Base-by-base conservation (phyloP, 305 asterid genomes). In the Solanum hybrid region DNA sequence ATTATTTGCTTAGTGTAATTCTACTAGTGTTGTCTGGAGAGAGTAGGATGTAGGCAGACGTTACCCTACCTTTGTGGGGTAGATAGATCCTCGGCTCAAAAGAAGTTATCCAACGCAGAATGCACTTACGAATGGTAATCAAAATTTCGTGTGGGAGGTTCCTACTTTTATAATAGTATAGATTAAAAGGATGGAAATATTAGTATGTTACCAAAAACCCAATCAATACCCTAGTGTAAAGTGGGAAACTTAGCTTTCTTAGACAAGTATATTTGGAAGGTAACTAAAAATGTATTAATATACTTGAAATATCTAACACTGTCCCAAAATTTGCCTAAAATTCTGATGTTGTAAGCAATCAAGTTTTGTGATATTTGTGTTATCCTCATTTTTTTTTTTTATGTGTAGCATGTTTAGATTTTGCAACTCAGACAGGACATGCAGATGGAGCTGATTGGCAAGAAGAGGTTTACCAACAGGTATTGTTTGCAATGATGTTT, bases 391-490 rank as follows among this genome's bases (percentile, higher is more conserved):
- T 78, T 78, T 85, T 29, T 29, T 66, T 81, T 88, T 89, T 29
- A 78, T 79, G 80, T 89, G 84, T 88, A 94, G 98, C 95, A 71
- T 92, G 96, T 88, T 90, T 93, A 92, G 98, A 95, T 95, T 93
- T 96, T 85, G 92, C 98, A 2, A 90, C 98, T 76, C 98, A 94
- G 90, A 93, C 95, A 27, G 95, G 98, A 89, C 92, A 92, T 91
- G 91, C 92, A 22, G 91, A 87, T 91, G 78, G 3, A 72, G 93
- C 94, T 88, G 99, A 96, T 88, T 95, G 96, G 99, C 97, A 94
- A 91, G 99, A 95, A 91, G 99, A 95, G 91, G 90, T 92, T 86
- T 95, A 94, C 93, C 98, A 97, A 84, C 96, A 95, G 98, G 99
- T 97, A 94, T 77, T 77, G 29, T 78, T 6, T 38, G 86, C 66